These are phyloP conservation scores for Staphylotrichum tortipilum DNA, from an alignment of 495 filamentous ascomycete species.

Conservation along the genomic window DNA sequence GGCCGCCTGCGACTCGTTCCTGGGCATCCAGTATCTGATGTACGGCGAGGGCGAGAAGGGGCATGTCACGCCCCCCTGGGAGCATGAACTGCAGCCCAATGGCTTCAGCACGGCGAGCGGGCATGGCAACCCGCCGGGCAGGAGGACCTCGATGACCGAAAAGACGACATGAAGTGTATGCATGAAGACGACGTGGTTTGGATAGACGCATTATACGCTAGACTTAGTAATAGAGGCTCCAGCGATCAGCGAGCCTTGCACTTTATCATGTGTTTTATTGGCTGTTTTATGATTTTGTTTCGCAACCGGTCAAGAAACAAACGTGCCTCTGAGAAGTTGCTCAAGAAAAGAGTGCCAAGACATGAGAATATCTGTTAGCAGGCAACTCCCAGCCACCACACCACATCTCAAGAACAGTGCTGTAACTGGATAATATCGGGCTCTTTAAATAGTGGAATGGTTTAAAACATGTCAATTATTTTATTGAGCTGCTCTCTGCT, in stretches of 20 bases:
- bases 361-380: conserved; percentile 17
- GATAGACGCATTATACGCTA: conserved; percentile 4
- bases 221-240: conserved; percentile 1
- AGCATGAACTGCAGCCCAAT: conserved; percentile 1
- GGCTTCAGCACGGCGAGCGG: conserved; percentile 17
- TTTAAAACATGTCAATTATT: too few species aligned
- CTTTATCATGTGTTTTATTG: background rate
- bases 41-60: conserved; percentile 54
- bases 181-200: background rate
- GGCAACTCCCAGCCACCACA: conserved; percentile 11
- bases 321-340: background rate
- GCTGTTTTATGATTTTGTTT: background rate
- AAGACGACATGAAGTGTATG: conserved; percentile 22
- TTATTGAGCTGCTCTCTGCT: too few species aligned
- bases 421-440: background rate
- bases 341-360: background rate
- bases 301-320: background rate
- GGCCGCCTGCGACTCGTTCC: conserved; percentile 69
- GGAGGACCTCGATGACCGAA: conserved; percentile 31
- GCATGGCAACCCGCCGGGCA: conserved; percentile 24
- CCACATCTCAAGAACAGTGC: background rate
- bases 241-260: background rate
- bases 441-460: background rate
- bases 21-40: conserved; percentile 79
- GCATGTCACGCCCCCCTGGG: conserved; percentile 11